These are phyloP conservation scores for Lichenothelia convexa DNA, from an alignment of 495 filamentous ascomycete species.

Conservation along the genomic window DNA sequence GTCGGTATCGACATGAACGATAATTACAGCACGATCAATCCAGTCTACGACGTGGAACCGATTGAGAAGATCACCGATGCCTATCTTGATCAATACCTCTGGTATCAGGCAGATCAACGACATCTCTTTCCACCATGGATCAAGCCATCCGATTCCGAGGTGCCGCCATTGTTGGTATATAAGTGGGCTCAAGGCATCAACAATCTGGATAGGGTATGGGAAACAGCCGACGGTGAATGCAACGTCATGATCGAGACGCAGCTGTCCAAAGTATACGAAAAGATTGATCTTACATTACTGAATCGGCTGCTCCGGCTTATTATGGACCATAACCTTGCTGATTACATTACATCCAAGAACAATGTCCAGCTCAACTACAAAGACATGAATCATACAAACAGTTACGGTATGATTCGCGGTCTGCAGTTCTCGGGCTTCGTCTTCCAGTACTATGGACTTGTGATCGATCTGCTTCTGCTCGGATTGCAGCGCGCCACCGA, in stretches of 20 bases:
- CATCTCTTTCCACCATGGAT: slow-evolving; percentile 98
- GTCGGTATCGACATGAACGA: slow-evolving; percentile 99
- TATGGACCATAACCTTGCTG: slow-evolving; percentile 98
- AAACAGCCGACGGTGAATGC: slow-evolving; percentile 84
- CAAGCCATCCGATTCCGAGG: slow-evolving; percentile 97
- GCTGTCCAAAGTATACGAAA: slow-evolving; percentile 96
- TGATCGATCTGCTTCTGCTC: slow-evolving; percentile 83
- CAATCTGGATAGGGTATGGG: slow-evolving; percentile 96
- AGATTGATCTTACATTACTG: slow-evolving; percentile 91
- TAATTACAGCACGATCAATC: slow-evolving; percentile 97
- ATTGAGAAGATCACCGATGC: slow-evolving; percentile 99
- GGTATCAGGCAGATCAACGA: slow-evolving; percentile 97
- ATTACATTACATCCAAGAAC: slow-evolving; percentile 99
- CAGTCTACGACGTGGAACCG: slow-evolving; percentile 96
- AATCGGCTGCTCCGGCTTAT: slow-evolving; percentile 87
- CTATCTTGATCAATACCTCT: slow-evolving; percentile 95
- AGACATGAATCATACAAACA: slow-evolving; percentile 99
- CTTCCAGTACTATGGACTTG: slow-evolving; percentile 96
- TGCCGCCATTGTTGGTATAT: slow-evolving; percentile 89
- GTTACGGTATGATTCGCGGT: slow-evolving; percentile 94
- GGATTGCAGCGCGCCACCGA: slow-evolving; percentile 89
- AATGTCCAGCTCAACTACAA: slow-evolving; percentile 99
- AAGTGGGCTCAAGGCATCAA: slow-evolving; percentile 99
- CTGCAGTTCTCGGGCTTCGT: slow-evolving; percentile 96
- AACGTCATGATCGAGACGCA: slow-evolving; percentile 99